Conservation (phyloP, 139 green algal species). For the Coelastrella sp. region DNA sequence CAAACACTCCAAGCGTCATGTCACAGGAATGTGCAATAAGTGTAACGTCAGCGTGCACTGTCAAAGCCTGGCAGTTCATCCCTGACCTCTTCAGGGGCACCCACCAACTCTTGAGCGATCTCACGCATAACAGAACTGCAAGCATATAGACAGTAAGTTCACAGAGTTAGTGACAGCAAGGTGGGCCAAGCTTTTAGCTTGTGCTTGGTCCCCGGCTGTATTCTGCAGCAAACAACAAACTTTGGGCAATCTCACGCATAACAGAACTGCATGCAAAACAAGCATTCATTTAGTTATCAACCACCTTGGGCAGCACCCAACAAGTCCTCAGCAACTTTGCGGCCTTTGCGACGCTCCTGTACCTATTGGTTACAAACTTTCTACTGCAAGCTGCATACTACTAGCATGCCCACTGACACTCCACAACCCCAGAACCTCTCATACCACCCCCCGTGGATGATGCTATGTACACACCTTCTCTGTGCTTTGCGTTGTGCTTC, state of each 20-base stretch:
- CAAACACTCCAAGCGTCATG: constrained; percentile 82
- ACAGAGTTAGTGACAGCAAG: too few species aligned
- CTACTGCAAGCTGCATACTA: too few species aligned
- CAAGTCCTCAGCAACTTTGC: too few species aligned
- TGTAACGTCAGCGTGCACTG: constrained; percentile 62
- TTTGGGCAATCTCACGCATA: constrained; percentile 72
- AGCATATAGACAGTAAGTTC: not conserved
- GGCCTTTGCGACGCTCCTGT: too few species aligned
- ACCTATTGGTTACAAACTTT: too few species aligned
- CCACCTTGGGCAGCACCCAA: too few species aligned
- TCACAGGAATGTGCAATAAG: constrained; percentile 70
- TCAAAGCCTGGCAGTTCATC: constrained; percentile 52
- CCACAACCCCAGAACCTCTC: too few species aligned
- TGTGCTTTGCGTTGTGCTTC: constrained; percentile 37
- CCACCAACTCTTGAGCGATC: constrained; percentile 71
- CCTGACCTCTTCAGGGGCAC: constrained; percentile 88
- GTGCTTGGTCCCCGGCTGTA: too few species aligned
- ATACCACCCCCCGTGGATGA: not conserved
- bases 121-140: constrained; percentile 76
- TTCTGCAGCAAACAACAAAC: constrained; percentile 82
- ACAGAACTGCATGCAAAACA: constrained; percentile 59
- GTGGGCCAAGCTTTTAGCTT: too few species aligned
- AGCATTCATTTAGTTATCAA: too few species aligned
- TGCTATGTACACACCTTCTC: not conserved
- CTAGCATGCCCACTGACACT: too few species aligned